Percentiles rank a stretch among this genome's conserved stretches.
phyloP scores from a whole-genome alignment of 2,329 filamentous ascomycete species.

The Didymella exigua region DNA sequence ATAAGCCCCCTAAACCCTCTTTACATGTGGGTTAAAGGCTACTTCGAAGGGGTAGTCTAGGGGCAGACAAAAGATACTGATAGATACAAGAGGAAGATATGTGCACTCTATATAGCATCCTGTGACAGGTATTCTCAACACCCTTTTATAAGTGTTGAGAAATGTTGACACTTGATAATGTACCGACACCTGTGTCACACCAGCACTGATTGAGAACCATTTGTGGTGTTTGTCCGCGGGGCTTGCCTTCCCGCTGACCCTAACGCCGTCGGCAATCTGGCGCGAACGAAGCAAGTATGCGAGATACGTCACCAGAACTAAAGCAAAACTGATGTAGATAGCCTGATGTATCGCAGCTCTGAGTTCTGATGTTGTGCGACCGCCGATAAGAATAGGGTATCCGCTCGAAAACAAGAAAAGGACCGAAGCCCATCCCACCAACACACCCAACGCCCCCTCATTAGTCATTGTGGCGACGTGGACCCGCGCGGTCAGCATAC shows the following conservation, averaged over 20 bases:
- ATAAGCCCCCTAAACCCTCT: too few relatives aligned
- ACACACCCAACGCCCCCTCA: neutral
- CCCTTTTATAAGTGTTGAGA: too few relatives aligned
- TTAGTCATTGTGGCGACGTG: slow-evolving; percentile 3
- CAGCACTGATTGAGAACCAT: neutral
- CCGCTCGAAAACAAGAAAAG: slow-evolving; percentile 4
- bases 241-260: neutral
- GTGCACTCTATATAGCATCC: too few relatives aligned
- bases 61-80: too few relatives aligned
- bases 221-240: neutral
- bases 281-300: neutral
- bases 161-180: too few relatives aligned
- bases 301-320: neutral
- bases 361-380: neutral
- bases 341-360: neutral
- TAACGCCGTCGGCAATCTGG: neutral
- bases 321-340: neutral
- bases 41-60: too few relatives aligned
- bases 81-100: too few relatives aligned
- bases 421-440: neutral
- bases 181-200: too few relatives aligned
- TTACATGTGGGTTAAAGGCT: too few relatives aligned
- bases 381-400: slow-evolving; percentile 15
- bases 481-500: neutral
- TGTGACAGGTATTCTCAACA: too few relatives aligned